Base-by-base conservation (phyloP, 2,329 filamentous ascomycete genomes). In the Myriangium duriaei region DNA sequence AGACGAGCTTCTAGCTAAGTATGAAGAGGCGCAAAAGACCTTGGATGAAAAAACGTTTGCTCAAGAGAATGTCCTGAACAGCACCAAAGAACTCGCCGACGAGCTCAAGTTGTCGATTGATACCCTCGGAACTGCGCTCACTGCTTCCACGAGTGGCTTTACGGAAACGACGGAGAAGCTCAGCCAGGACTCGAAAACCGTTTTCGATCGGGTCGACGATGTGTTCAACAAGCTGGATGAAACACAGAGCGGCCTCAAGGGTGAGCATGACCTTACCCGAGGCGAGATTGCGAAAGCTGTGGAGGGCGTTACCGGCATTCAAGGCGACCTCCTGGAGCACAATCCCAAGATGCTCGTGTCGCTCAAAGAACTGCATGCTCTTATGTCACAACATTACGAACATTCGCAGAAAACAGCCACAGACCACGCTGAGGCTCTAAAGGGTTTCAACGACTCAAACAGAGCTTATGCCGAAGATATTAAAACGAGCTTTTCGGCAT, bases 271-370 rank as follows among this genome's bases (percentile, higher is more conserved):
- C 47, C 72, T 83, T 47, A 92, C 87, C 7, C 78, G 84, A 5
- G 81, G 86, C 24, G 79, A 92, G 48, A 69, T 94, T 38, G 74
- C 79, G 49, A 80, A 85, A 52, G 76, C 83, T 9, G 65, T 86
- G 26, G 71, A 71, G 40, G 74, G 74, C 5, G 76, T 94, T 11
- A 79, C 82, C 47, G 76, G 75, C 15, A 65, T 96, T 1, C 81
- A 92, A 52, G 79, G 72, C 42, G 77, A 91, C 41, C 71, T 93
- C 18, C 73, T 72, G 6, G 86, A 95, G 55, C 80, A 81, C 47
- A 81, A 95, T 49, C 91, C 91, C 1, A 81, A 92, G 61, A 81
- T 96, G 47, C 72, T 95, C 41, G 79, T 88, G 37, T 75, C 82
- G 0, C 74, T 98, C 47, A 81, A 85, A 50, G 83, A 95, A 50